Evolutionary conservation across 2,329 filamentous ascomycete genomes (phyloP), one percentile per base, ranked within the genome.

Genomic region (Blumeriella jaapii): DNA sequence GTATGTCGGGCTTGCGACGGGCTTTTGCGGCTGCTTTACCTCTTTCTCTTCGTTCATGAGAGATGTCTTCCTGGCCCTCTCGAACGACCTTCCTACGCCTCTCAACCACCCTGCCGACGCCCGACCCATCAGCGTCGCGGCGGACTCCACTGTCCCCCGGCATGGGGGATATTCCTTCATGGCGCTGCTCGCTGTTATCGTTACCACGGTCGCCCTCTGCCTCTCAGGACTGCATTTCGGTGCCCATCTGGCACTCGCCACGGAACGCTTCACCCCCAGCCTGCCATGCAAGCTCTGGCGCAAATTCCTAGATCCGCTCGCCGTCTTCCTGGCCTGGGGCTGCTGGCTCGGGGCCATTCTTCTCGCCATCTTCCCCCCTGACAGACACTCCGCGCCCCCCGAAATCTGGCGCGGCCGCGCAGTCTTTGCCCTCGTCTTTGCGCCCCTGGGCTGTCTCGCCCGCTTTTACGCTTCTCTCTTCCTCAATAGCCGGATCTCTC

Each of bases 11-110:
- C 71, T 95, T 5, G 74, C 83, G 0, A 93, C 82, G 0, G 89
- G 82, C 8, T 91, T 91, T 57, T 93, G 85, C 51, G 84, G 89
- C 42, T 87, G 82, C 46, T 83, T 91, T 52, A 95, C 87, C 0
- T 87, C 81, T 7, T 94, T 94, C 59, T 93, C 86, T 0, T 76
- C 78, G 13, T 93, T 93, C 54, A 77, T 87, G 29, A 71, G 82
- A 5, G 87, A 93, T 50, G 60, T 69, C 10, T 93, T 93, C 54
- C 68, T 93, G 14, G 79, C 83, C 0, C 60, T 93, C 12, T 78
- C 82, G 3, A 91, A 94, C 53, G 69, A 80, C 44, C 60, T 93
- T 8, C 64, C 70, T 0, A 61, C 66, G 1, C 69, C 73, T 0
- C 59, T 58, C 7, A 53, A 57, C 1, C 58, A 61, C 13, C 52